Percentiles rank a stretch among this genome's conserved stretches.
Conservation (phyloP, 2,329 filamentous ascomycete genomes). For the Lasiodiplodia sp. region DNA sequence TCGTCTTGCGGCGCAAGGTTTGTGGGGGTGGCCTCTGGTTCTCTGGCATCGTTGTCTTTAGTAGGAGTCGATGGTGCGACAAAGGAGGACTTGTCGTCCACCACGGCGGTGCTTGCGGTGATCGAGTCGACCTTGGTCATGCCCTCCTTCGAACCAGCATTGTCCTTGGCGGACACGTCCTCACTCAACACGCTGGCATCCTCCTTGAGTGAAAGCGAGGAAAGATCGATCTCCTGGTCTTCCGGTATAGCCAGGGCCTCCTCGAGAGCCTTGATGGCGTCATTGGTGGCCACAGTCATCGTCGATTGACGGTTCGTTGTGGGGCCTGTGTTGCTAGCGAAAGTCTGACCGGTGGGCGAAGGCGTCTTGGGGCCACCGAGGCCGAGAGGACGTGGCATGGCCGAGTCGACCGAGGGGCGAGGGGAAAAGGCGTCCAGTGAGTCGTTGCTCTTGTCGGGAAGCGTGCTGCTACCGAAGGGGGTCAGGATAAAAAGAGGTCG, state of each 20-base stretch:
- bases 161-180: background rate
- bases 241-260: constrained; percentile 39
- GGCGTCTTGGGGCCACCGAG: background rate
- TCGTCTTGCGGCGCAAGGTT: background rate
- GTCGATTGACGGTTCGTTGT: constrained; percentile 37
- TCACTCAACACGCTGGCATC: background rate
- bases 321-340: constrained; percentile 23
- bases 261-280: constrained; percentile 45
- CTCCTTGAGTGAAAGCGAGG: constrained; percentile 17
- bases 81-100: constrained; percentile 18
- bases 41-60: constrained; percentile 18
- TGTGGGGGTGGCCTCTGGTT: background rate
- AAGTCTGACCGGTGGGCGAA: constrained; percentile 33
- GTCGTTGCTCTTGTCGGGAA: constrained; percentile 13
- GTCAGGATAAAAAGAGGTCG: constrained; percentile 24
- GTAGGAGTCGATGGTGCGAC: constrained; percentile 7
- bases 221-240: constrained; percentile 30
- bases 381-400: constrained; percentile 15
- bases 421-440: constrained; percentile 19
- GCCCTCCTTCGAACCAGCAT: constrained; percentile 13
- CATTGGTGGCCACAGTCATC: constrained; percentile 36
- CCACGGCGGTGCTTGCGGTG: constrained; percentile 15
- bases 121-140: constrained; percentile 21
- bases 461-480: constrained; percentile 18
- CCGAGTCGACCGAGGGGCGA: constrained; percentile 25